Evolutionary conservation across 371 early-diverging fungal genomes (phyloP).

Genomic region (Phascolomyces articulosus): DNA sequence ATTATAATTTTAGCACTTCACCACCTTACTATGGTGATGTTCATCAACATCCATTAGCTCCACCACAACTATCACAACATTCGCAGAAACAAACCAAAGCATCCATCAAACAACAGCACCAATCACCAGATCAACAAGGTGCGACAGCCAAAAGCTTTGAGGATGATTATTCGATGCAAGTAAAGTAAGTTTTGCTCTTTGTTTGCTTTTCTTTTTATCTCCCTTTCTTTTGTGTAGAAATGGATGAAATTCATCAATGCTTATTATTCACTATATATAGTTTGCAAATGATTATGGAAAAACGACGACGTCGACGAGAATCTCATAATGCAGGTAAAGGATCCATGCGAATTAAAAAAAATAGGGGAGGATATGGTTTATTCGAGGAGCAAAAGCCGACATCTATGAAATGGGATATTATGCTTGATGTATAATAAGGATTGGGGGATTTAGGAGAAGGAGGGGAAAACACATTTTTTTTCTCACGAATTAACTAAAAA

Average conservation of each 20-base stretch:
- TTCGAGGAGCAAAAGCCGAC: too few species aligned
- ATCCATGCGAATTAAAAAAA: background rate
- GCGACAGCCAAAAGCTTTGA: constrained; percentile 36
- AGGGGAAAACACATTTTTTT: background rate
- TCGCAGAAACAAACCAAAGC: background rate
- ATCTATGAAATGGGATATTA: too few species aligned
- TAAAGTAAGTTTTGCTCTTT: constrained; percentile 36
- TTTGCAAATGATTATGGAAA: constrained; percentile 67
- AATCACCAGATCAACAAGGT: constrained; percentile 8
- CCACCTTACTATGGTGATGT: background rate
- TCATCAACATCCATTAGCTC: background rate
- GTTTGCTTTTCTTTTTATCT: background rate
- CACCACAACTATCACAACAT: background rate
- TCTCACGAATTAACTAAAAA: background rate
- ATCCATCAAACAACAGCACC: constrained; percentile 12
- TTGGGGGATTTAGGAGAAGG: background rate
- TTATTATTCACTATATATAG: constrained; percentile 18
- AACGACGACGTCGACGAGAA: constrained; percentile 89
- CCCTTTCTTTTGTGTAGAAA: background rate
- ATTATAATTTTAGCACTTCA: constrained; percentile 15
- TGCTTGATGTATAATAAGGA: too few species aligned
- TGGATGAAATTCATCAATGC: background rate
- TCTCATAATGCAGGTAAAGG: constrained; percentile 88
- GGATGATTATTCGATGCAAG: constrained; percentile 42
- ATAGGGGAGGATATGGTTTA: background rate